A percentile compares a stretch with the other conserved stretches of the same genome.
Evolutionary conservation across 192 early-diverging fungal species (phyloP).

Genomic region (Mortierella hygrophila): DNA sequence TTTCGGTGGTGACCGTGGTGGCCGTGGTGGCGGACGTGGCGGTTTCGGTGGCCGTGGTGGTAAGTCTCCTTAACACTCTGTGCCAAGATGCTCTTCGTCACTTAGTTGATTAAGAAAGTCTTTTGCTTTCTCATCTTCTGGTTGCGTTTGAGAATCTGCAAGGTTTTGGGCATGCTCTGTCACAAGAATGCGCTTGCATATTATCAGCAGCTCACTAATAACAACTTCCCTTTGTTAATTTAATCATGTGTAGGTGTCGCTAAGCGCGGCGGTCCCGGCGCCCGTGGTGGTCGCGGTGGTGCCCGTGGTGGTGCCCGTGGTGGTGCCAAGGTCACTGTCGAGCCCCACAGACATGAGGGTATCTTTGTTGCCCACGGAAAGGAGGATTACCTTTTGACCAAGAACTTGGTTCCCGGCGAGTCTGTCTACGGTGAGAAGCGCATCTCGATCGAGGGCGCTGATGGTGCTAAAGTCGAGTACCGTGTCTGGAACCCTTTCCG

Average conservation of each 20-base stretch:
- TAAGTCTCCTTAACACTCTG: constrained; percentile 15
- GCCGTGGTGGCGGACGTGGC: constrained; percentile 43
- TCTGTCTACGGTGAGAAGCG: constrained; percentile 98
- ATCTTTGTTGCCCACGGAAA: constrained; percentile 99
- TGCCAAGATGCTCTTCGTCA: too few species aligned
- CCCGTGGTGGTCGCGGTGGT: constrained; percentile 65
- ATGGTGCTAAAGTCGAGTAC: constrained; percentile 98
- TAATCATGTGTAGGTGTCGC: constrained; percentile 56
- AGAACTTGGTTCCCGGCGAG: constrained; percentile 98
- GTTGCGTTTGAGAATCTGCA: background rate
- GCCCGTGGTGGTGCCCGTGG: constrained; percentile 74
- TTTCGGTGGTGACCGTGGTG: constrained; percentile 45
- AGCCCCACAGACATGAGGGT: constrained; percentile 95
- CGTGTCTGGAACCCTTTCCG: constrained; percentile 99
- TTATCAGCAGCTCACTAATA: constrained; percentile 2
- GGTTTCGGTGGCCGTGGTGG: constrained; percentile 18
- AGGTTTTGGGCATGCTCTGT: background rate
- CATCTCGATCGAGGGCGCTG: constrained; percentile 93
- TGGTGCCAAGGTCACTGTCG: constrained; percentile 95
- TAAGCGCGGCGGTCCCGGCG: constrained; percentile 68
- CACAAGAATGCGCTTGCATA: background rate
- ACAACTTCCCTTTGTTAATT: background rate
- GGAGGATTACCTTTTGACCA: constrained; percentile 98
- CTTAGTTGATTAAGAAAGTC: background rate
- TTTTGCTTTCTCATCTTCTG: background rate